A percentile compares a stretch with the other conserved stretches of the same genome.
phyloP scores from a whole-genome alignment of 2,329 filamentous ascomycete genomes.

The Penicillium sp. region DNA sequence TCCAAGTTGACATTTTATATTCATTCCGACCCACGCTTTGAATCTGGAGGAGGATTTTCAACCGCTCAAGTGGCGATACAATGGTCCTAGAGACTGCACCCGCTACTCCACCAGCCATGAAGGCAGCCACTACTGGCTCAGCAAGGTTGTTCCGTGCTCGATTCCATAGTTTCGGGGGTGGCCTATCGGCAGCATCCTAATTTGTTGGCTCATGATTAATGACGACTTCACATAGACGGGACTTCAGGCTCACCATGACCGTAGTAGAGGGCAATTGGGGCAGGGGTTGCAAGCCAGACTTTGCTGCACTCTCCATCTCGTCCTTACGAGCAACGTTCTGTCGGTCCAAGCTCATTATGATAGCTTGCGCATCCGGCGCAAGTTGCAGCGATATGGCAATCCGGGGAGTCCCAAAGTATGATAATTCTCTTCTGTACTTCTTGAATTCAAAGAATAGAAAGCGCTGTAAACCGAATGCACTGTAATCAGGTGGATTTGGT shows the following conservation, averaged over 20 bases:
- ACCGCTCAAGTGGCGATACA: constrained; percentile 89
- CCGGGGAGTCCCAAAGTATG: not conserved
- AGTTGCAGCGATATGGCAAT: not conserved
- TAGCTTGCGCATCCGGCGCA: constrained; percentile 9
- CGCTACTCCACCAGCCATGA: constrained; percentile 89
- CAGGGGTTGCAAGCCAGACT: constrained; percentile 20
- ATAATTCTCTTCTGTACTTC: not conserved
- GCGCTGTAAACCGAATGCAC: not conserved
- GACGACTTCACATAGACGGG: not conserved
- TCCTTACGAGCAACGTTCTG: constrained; percentile 26
- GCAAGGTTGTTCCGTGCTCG: constrained; percentile 55
- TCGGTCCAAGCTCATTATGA: constrained; percentile 39
- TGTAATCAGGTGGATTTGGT: not conserved
- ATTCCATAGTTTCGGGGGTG: constrained; percentile 22
- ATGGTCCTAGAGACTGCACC: constrained; percentile 97
- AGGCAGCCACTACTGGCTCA: constrained; percentile 85
- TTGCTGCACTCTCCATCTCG: constrained; percentile 18
- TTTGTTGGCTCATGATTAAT: constrained; percentile 1
- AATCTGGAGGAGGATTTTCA: constrained; percentile 97
- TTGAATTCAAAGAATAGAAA: not conserved
- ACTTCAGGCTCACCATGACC: constrained; percentile 23
- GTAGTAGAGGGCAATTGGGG: constrained; percentile 23
- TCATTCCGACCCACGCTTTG: constrained; percentile 88
- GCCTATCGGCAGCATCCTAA: constrained; percentile 15
- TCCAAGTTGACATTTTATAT: constrained; percentile 88